These are phyloP conservation scores for Cydonia oblonga DNA, from an alignment of 331 rosid species.

Conservation along the genomic window DNA sequence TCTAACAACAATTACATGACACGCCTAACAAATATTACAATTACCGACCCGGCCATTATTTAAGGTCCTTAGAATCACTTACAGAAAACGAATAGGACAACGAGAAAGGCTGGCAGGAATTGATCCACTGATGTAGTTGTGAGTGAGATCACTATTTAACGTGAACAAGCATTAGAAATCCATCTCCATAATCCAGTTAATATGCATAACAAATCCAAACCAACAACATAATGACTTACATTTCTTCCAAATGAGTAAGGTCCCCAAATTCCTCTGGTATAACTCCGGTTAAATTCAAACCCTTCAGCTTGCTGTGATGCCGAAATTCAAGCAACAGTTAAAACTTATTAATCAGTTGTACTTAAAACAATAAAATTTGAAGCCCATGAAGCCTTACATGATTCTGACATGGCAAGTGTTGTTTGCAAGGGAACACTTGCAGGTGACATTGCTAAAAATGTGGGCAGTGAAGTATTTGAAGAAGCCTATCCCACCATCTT, in stretches of 20 bases:
- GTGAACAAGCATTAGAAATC: not conserved
- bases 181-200: not conserved
- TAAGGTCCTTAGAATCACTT: slow-evolving; percentile 10
- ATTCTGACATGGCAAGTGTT: slow-evolving; percentile 39
- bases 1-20: not conserved
- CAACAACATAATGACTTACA: slow-evolving; percentile 30
- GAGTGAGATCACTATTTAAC: slow-evolving; percentile 51
- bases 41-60: not conserved
- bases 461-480: not conserved
- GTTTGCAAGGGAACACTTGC: slow-evolving; percentile 34
- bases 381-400: slow-evolving; percentile 26
- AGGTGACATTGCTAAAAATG: slow-evolving; percentile 28
- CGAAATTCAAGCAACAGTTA: not conserved
- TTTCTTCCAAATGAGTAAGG: slow-evolving; percentile 34
- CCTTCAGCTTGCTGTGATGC: slow-evolving; percentile 37
- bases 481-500: slow-evolving; percentile 18
- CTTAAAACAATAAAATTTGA: not conserved
- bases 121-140: slow-evolving; percentile 59
- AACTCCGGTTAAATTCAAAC: slow-evolving; percentile 43
- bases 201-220: not conserved
- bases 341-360: not conserved
- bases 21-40: too few relatives aligned
- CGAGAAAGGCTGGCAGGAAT: slow-evolving; percentile 46
- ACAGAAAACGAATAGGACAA: slow-evolving; percentile 42
- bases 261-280: slow-evolving; percentile 58